A percentile compares a stretch with the other conserved stretches of the same genome.
These are phyloP conservation scores for Kazachstania africana DNA, from an alignment of 805 yeast genomes.

Conservation along the genomic window DNA sequence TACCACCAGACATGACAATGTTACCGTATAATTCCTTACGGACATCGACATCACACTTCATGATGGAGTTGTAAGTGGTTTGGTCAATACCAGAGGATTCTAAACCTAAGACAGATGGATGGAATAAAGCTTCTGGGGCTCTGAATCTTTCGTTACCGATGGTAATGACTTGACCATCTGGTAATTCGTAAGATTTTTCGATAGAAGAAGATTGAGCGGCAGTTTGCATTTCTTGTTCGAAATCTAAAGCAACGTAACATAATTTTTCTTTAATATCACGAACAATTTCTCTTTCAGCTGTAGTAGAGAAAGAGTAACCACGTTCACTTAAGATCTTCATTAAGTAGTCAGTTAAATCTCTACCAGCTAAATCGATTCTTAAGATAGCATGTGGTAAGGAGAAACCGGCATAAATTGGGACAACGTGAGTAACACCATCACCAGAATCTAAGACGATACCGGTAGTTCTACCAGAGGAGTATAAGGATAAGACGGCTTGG, in stretches of 20 bases:
- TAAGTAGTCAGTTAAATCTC: slow-evolving; percentile 97
- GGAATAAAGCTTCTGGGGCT: slow-evolving; percentile 99
- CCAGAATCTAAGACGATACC: slow-evolving; percentile 99
- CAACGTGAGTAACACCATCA: slow-evolving; percentile 99
- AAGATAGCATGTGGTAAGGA: slow-evolving; percentile 96
- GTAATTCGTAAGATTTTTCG: slow-evolving; percentile 98
- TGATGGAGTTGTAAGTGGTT: slow-evolving; percentile 63
- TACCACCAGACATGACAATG: slow-evolving; percentile 99
- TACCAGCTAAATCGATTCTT: slow-evolving; percentile 98
- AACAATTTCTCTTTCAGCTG: slow-evolving; percentile 97
- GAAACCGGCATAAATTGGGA: slow-evolving; percentile 99
- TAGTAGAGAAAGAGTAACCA: slow-evolving; percentile 97
- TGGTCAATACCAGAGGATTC: slow-evolving; percentile 99
- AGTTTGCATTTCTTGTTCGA: slow-evolving; percentile 98
- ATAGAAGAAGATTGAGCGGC: slow-evolving; percentile 96
- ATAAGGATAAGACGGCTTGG: slow-evolving; percentile 95
- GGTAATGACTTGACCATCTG: slow-evolving; percentile 99
- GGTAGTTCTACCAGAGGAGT: slow-evolving; percentile 99
- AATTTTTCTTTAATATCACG: slow-evolving; percentile 90
- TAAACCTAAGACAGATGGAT: slow-evolving; percentile 80
- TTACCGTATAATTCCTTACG: slow-evolving; percentile 98
- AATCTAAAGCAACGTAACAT: slow-evolving; percentile 98
- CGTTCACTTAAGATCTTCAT: slow-evolving; percentile 98
- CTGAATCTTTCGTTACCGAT: slow-evolving; percentile 99
- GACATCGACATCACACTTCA: slow-evolving; percentile 98